Base-by-base conservation (phyloP, 768 basidiomycete species). In the Amanita exitialis region DNA sequence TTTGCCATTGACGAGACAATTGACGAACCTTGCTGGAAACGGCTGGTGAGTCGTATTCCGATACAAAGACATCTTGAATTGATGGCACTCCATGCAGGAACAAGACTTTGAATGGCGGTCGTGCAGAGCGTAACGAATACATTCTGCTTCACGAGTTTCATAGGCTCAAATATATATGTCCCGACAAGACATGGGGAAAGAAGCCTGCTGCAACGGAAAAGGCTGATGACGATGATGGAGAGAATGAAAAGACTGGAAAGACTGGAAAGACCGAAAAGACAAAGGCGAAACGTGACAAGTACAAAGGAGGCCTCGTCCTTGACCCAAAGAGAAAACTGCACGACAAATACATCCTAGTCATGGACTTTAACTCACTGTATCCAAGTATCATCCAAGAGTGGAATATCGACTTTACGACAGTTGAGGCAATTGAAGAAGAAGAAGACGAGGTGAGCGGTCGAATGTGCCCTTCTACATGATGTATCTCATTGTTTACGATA, bases 291-390 rank as follows among this genome's bases (percentile, higher is more conserved):
- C 80, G 82, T 46, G 95, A 97, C 69, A 98, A 97, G 69, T 99
- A 91, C 72, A 96, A 98, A 69, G 96, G 96, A 64, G 96, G 96
- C 66, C 76, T 98, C 47, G 96, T 99, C 16, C 93, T 99, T 56
- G 90, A 96, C 53, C 96, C 96, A 2, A 94, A 96, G 69, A 76
- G 90, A 49, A 91, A 94, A 9, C 71, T 99, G 36, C 98, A 91
- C 90, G 96, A 98, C 71, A 94, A 84, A 59, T 96, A 76, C 62
- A 88, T 98, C 66, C 77, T 99, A 15, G 96, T 99, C 66, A 99
- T 99, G 96, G 96, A 99, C 66, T 99, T 98, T 82, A 99, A 99
- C 68, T 96, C 93, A 54, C 75, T 99, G 51, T 99, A 99, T 64
- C 96, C 96, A 5, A 93, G 90, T 64, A 99, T 99, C 72, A 99